These are phyloP conservation scores for Metarhizium guizhouense DNA, from an alignment of 2,329 filamentous ascomycete species.

Conservation along the genomic window DNA sequence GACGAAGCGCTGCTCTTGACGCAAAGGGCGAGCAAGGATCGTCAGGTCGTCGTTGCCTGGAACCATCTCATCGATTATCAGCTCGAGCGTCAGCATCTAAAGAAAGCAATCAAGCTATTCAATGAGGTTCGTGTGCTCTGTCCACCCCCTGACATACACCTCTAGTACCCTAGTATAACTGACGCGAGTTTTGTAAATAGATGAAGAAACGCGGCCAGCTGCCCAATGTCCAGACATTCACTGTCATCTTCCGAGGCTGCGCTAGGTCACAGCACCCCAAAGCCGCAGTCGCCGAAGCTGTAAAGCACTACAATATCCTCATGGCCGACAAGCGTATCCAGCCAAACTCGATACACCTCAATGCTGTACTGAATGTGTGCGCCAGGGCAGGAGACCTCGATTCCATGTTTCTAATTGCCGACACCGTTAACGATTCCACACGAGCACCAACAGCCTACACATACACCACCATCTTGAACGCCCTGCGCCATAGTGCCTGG, in stretches of 20 bases:
- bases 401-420: constrained; percentile 66
- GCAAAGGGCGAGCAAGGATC: constrained; percentile 56
- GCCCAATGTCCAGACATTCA: constrained; percentile 78
- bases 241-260: constrained; percentile 71
- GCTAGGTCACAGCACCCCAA: constrained; percentile 48
- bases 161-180: neutral
- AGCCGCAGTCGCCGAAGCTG: constrained; percentile 56
- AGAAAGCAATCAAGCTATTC: constrained; percentile 67
- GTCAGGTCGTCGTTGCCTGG: constrained; percentile 69
- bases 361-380: constrained; percentile 80
- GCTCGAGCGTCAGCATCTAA: constrained; percentile 51
- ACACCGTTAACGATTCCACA: constrained; percentile 57
- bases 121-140: constrained; percentile 57
- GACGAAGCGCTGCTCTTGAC: constrained; percentile 62
- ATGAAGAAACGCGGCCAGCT: constrained; percentile 90
- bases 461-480: constrained; percentile 76
- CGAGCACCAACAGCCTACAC: constrained; percentile 60
- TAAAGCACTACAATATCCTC: constrained; percentile 72
- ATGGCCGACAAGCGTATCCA: constrained; percentile 52
- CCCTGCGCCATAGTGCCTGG: constrained; percentile 42
- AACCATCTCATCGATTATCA: constrained; percentile 73
- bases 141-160: neutral
- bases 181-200: constrained; percentile 27
- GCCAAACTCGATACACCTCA: constrained; percentile 74
- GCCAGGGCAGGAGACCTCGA: constrained; percentile 67